Evolutionary conservation across 1,284 basidiomycete species (phyloP).

Genomic region (Cerrena zonata): DNA sequence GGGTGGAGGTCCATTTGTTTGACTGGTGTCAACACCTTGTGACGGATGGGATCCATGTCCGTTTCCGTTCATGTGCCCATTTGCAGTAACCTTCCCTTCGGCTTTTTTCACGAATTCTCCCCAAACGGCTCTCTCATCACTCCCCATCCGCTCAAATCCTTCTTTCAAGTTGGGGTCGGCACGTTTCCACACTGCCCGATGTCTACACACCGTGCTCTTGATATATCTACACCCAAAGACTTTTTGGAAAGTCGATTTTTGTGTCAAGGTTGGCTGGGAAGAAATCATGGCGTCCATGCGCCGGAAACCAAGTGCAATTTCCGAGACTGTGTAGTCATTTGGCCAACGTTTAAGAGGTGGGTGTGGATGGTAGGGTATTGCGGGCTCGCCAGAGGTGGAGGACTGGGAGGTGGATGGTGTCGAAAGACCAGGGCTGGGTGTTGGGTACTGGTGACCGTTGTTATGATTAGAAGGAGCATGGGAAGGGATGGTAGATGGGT

Average conservation of each 20-base stretch:
- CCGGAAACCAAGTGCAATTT: conserved; percentile 52
- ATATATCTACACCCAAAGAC: conserved; percentile 63
- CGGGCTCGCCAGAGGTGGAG: conserved; percentile 14
- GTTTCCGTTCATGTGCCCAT: not conserved
- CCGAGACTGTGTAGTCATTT: conserved; percentile 62
- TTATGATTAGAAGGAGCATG: not conserved
- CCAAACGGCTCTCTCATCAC: conserved; percentile 56
- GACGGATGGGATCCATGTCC: not conserved
- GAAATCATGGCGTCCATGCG: conserved; percentile 48
- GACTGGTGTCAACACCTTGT: too few species aligned
- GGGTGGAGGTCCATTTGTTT: too few species aligned
- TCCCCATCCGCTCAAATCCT: conserved; percentile 48
- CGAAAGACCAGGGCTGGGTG: conserved; percentile 7
- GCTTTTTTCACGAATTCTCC: conserved; percentile 51
- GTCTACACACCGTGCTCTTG: conserved; percentile 64
- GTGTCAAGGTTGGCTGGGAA: conserved; percentile 39
- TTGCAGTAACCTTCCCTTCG: not conserved
- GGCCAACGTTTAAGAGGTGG: conserved; percentile 64
- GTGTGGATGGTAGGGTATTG: conserved; percentile 46
- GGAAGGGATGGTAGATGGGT: not conserved
- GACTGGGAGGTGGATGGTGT: conserved; percentile 14
- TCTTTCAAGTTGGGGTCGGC: conserved; percentile 42
- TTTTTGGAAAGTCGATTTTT: conserved; percentile 56
- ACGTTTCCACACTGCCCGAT: conserved; percentile 56
- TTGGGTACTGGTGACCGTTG: not conserved